phyloP scores from a whole-genome alignment of 768 basidiomycete species.

The Royoungia palumana region DNA sequence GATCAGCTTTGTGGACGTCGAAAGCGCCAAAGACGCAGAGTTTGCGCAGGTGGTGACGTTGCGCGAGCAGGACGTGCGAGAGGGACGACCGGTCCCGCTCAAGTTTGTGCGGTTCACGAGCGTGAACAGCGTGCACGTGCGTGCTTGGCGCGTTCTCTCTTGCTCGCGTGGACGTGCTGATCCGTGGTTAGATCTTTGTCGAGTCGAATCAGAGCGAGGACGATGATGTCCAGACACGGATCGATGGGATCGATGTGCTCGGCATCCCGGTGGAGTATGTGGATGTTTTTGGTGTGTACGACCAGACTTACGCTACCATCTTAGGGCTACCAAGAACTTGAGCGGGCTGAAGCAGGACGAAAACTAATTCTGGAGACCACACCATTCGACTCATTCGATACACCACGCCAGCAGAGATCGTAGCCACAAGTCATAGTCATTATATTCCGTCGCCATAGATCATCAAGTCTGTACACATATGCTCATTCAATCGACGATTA shows the following conservation, averaged over 20 bases:
- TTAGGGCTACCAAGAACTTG: constrained; percentile 37
- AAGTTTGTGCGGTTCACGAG: constrained; percentile 68
- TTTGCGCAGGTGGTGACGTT: constrained; percentile 60
- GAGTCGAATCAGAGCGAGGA: constrained; percentile 60
- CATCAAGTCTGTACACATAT: background rate
- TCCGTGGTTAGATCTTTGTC: constrained; percentile 57
- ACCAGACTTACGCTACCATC: constrained; percentile 2
- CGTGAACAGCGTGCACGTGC: constrained; percentile 63
- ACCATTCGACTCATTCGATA: too few species aligned
- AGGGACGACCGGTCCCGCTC: constrained; percentile 45
- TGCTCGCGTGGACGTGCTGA: constrained; percentile 5
- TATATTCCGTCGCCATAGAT: constrained; percentile 7
- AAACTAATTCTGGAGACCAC: constrained; percentile 9
- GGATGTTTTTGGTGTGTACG: background rate
- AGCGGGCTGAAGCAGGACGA: constrained; percentile 37
- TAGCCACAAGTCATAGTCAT: background rate
- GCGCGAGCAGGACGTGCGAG: constrained; percentile 43
- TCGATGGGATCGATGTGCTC: constrained; percentile 64
- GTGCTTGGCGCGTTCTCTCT: background rate
- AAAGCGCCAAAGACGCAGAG: constrained; percentile 45
- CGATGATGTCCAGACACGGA: constrained; percentile 52
- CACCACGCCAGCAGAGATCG: too few species aligned
- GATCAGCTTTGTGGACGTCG: constrained; percentile 65
- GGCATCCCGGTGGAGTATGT: constrained; percentile 59
- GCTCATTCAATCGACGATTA: constrained; percentile 26